Percentiles rank a stretch among this genome's conserved stretches.
Conservation (phyloP, 495 filamentous ascomycete genomes). For the Aspergillus haitiensis region DNA sequence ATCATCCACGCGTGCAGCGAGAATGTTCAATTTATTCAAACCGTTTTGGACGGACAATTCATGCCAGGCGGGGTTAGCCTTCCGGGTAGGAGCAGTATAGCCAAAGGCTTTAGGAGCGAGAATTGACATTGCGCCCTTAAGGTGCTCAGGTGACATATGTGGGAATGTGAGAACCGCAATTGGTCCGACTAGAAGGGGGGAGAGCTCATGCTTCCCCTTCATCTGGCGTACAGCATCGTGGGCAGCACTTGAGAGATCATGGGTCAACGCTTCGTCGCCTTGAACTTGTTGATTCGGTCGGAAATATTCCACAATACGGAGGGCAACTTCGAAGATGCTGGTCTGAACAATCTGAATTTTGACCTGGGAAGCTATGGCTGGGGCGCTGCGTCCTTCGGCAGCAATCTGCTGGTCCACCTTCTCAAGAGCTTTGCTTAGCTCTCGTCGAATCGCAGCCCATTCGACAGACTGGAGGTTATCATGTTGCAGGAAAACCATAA, state of each 20-base stretch:
- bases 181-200: conserved; percentile 78
- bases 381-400: conserved; percentile 43
- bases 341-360: conserved; percentile 80
- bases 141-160: conserved; percentile 73
- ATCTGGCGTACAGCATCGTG: conserved; percentile 57
- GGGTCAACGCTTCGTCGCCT: conserved; percentile 59
- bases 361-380: conserved; percentile 55
- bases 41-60: conserved; percentile 74
- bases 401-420: conserved; percentile 63
- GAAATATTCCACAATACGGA: conserved; percentile 86
- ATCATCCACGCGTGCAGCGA: conserved; percentile 81
- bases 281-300: conserved; percentile 53
- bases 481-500: conserved; percentile 94
- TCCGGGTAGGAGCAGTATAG: conserved; percentile 75
- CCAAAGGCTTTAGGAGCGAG: conserved; percentile 66
- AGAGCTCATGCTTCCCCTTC: conserved; percentile 61
- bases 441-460: conserved; percentile 84
- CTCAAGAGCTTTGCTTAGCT: conserved; percentile 66
- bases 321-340: conserved; percentile 81
- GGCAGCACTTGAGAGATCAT: conserved; percentile 72
- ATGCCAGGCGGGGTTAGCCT: conserved; percentile 75
- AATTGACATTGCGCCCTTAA: conserved; percentile 73
- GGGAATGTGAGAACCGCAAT: conserved; percentile 80
- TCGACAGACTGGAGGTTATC: conserved; percentile 88
- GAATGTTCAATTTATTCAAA: conserved; percentile 78